These are phyloP conservation scores for Xylaria sp. DNA, from an alignment of 495 filamentous ascomycete species.

Conservation along the genomic window DNA sequence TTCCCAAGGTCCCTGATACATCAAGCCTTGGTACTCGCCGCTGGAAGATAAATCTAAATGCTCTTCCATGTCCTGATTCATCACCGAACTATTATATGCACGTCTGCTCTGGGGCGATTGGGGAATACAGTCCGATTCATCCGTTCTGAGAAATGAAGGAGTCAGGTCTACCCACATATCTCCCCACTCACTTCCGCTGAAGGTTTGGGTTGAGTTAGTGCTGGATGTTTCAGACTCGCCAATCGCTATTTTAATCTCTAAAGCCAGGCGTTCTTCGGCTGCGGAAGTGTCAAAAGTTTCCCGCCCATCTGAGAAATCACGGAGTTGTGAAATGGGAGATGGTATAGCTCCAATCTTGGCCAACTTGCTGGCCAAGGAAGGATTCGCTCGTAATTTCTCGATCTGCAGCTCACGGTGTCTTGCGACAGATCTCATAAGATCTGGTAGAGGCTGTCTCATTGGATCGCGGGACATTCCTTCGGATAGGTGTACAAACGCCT, in stretches of 20 bases:
- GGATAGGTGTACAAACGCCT: constrained; percentile 11
- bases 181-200: constrained; percentile 7
- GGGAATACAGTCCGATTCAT: background rate
- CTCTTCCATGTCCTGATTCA: background rate
- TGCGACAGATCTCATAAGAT: constrained; percentile 12
- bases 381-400: background rate
- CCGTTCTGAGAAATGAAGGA: background rate
- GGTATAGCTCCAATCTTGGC: background rate
- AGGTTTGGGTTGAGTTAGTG: constrained; percentile 1
- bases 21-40: background rate
- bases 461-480: constrained; percentile 16
- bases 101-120: background rate
- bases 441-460: constrained; percentile 25
- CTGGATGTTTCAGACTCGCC: background rate
- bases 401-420: constrained; percentile 15
- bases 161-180: constrained; percentile 1
- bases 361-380: background rate
- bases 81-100: background rate
- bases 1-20: background rate
- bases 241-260: background rate
- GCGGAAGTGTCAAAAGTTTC: constrained; percentile 9
- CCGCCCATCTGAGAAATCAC: constrained; percentile 7
- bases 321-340: background rate
- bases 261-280: background rate
- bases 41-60: background rate